Evolutionary conservation across 2,329 filamentous ascomycete species (phyloP), one percentile per base, ranked within the genome.

Genomic region (Neophaeococcomyces mojaviensis): DNA sequence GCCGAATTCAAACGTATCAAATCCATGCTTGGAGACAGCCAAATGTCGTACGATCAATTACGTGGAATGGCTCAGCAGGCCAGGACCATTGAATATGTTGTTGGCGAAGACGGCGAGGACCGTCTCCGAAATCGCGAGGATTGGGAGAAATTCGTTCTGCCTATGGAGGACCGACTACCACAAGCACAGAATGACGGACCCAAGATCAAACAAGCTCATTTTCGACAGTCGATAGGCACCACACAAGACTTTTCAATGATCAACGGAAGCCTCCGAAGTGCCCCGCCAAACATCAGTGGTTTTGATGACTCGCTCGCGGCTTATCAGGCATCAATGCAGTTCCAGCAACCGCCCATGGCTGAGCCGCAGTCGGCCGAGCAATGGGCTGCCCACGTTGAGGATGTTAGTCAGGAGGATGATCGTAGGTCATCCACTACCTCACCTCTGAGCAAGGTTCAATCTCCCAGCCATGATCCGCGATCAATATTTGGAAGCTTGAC

Each of bases 1-100:
- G 78, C 84, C 18, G 76, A 74, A n/a, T 98, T 98, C 73, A 88
- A 87, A 65, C 83, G 92, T 49, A 83, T 94, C 61, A 82, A 82
- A 64, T 70, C 77, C 22, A 68, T 94, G 24, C 84, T 83, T 0
- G 77, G 78, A 41, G 82, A 95, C 48, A 54, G 53, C 42, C 26
- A 32, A 3, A 49, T 54, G 47, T 46, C 47, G 7, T 69, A 82
- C 47, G 81, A 86, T 32, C 65, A 89, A 46, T 71, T 97, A 49
- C 86, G 86, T 50, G 74, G 77, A 46, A 87, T 84, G 12, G 89
- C 85, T 60, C 77, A 84, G 47, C 77, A 83, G 52, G 87, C 87
- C 1, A 73, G 73, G 8, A 76, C 75, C 32, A 76, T 95, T 49
- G 88, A 97, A 56, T 82, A 86, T 58, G 74, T 84, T 38, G 67